Percentiles rank a stretch among this genome's conserved stretches.
These are phyloP conservation scores for Chenopodium suecicum DNA, from an alignment of 148 eudicot species.

Conservation along the genomic window DNA sequence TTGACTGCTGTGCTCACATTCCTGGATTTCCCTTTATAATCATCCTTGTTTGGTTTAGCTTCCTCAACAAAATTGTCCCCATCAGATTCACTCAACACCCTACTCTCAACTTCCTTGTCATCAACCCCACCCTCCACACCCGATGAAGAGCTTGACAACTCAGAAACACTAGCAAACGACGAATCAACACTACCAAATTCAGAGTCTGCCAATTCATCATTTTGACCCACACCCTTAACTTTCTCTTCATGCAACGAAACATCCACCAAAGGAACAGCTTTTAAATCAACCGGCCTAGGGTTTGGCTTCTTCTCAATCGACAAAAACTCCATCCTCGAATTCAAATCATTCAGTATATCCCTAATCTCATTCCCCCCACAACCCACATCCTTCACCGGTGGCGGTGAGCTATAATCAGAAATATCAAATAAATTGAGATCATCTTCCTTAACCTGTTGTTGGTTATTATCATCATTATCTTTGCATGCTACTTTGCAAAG, in stretches of 20 bases:
- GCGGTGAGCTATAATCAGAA: slow-evolving; percentile 62
- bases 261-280: slow-evolving; percentile 25
- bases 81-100: slow-evolving; percentile 17
- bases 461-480: slow-evolving; percentile 25
- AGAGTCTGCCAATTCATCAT: slow-evolving; percentile 32
- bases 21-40: slow-evolving; percentile 12
- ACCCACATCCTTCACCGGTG: slow-evolving; percentile 32
- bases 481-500: slow-evolving; percentile 65
- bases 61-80: slow-evolving; percentile 25
- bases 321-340: slow-evolving; percentile 65
- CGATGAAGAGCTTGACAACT: slow-evolving; percentile 37
- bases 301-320: slow-evolving; percentile 70
- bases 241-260: slow-evolving; percentile 29
- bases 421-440: slow-evolving; percentile 37
- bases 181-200: slow-evolving; percentile 49
- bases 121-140: slow-evolving; percentile 27
- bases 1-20: slow-evolving; percentile 21
- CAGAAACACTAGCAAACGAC: slow-evolving; percentile 45
- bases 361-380: slow-evolving; percentile 63
- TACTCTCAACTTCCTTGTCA: slow-evolving; percentile 22
- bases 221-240: slow-evolving; percentile 25
- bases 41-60: slow-evolving; percentile 13
- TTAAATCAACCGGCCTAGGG: slow-evolving; percentile 36
- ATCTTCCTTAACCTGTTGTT: slow-evolving; percentile 19
- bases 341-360: slow-evolving; percentile 74